Evolutionary conservation across 1,139 yeast genomes (phyloP), one percentile per base, ranked within the genome.

Genomic region (Sugiyamaella grinbergsii): DNA sequence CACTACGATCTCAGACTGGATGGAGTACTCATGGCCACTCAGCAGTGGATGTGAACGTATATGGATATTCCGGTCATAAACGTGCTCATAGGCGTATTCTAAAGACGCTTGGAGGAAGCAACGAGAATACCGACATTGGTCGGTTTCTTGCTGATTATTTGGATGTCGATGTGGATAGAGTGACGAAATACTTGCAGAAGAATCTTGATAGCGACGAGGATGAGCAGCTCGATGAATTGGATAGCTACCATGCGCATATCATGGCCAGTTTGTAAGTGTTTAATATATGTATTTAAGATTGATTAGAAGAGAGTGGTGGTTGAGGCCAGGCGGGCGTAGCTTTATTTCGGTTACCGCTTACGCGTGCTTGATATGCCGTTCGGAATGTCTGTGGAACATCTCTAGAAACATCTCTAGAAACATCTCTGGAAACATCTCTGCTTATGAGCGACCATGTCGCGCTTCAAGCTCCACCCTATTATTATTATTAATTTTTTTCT

Each of bases 11-110:
- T 0, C 83, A 82, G 63, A 79, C 87, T 29, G 94, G 95, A 5
- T 89, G 95, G 95, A 75, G 93, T 6, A 87, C 96, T 0, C 90
- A 84, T 60, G 95, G 95, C 22, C 96, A 89, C 65, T 81, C 93
- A 18, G 95, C 94, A 0, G 95, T 88, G 11, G 96, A 89, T 67
- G 95, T 89, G 29, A 87, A 87, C 62, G 82, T 88, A 47, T 89
- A 87, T 65, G 93, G 82, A 0, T 78, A 81, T 61, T 76, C 89
- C 16, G 83, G 82, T 59, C 77, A 76, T 42, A 73, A 73, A 23
- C 58, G 66, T 1, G 72, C 80, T 34, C 68, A 69, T 60, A 53
- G 63, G 11, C 42, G 46, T 11, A 41, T 53, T 13, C 70, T 74
- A 53, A 69, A 74, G 29, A 74, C 79, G 5, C 72, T 89, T 52